Base-by-base conservation (phyloP, 2,329 filamentous ascomycete species). In the Neophaeococcomyces aloes region DNA sequence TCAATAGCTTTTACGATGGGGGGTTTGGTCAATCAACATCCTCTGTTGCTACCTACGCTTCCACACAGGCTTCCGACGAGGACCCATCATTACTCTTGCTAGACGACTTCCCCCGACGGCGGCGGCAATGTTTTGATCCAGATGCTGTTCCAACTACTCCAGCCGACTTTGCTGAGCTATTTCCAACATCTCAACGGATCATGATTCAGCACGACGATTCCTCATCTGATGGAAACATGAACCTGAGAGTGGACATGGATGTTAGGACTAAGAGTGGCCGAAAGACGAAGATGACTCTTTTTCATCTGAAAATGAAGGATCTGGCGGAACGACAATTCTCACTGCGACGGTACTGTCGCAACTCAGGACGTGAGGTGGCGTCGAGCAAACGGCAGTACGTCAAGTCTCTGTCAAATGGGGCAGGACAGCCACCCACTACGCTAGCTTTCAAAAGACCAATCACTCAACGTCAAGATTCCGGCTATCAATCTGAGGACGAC, bases 281-380 rank as follows among this genome's bases (percentile, higher is more conserved):
- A 41, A 75, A 75, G 51, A 75, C 79, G 50, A 78, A 78, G 54
- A 76, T 83, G 56, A 85, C 79, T 4, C 79, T 98, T 37, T 96
- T 95, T 65, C 89, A 98, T 63, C 71, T 96, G 48, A 83, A 87
- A 56, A 94, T 98, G 86, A 81, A 94, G 61, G 86, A 96, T 62
- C 69, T 96, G 44, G 80, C 79, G 57, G 79, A 79, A 54, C 78
- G 91, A 38, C 84, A 94, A 49, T 95, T 94, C 64, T 94, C 88
- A 1, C 72, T 96, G 21, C 80, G 89, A 23, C 79, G 89, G 37
- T 96, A 98, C 64, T 91, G 86, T 62, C 79, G 91, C 45, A 84
- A 94, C 50, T 95, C 88, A 23, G 89, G 91, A 17, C 81, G 89
- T 38, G 89, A 96, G 64, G 83, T 96, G 14, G 95, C 88, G 67